Percentiles rank a stretch among this genome's conserved stretches.
phyloP scores from a whole-genome alignment of 1,284 basidiomycete genomes.

The Pholiota adiposa region DNA sequence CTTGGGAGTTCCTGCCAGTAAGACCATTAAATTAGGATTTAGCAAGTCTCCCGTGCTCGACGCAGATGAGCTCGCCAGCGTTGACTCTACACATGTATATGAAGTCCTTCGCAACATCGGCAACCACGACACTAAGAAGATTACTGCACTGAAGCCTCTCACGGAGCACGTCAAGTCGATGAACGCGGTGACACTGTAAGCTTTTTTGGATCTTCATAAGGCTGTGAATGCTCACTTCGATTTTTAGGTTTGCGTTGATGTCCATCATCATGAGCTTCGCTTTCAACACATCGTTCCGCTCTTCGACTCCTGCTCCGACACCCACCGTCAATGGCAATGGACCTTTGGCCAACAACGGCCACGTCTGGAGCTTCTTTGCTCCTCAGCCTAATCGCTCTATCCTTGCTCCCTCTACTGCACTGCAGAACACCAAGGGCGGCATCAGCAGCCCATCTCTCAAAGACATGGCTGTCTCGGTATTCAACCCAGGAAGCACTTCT shows the following conservation, averaged over 20 bases:
- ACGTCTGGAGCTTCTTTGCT: conserved; percentile 38
- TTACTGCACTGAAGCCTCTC: conserved; percentile 32
- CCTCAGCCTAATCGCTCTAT: conserved; percentile 41
- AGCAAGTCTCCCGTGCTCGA: conserved; percentile 47
- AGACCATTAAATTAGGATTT: conserved; percentile 42
- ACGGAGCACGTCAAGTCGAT: conserved; percentile 48
- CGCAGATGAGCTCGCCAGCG: conserved; percentile 43
- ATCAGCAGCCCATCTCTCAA: conserved; percentile 50
- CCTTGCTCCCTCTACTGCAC: conserved; percentile 34
- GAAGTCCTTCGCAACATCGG: conserved; percentile 52
- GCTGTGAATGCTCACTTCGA: conserved; percentile 10
- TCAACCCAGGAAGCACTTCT: conserved; percentile 48
- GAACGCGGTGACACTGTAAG: conserved; percentile 68
- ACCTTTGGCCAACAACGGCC: conserved; percentile 31
- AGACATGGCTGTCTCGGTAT: conserved; percentile 60
- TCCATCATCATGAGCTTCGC: conserved; percentile 70
- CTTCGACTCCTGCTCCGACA: conserved; percentile 38
- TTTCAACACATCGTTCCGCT: conserved; percentile 54
- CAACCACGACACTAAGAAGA: conserved; percentile 39
- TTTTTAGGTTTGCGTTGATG: conserved; percentile 61
- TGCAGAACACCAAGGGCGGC: conserved; percentile 13
- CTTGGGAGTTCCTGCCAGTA: conserved; percentile 46
- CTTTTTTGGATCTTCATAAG: conserved; percentile 16
- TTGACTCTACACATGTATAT: conserved; percentile 47
- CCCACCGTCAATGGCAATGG: conserved; percentile 36